Conservation (phyloP, 116 monocot genomes). For the Iris pallida region DNA sequence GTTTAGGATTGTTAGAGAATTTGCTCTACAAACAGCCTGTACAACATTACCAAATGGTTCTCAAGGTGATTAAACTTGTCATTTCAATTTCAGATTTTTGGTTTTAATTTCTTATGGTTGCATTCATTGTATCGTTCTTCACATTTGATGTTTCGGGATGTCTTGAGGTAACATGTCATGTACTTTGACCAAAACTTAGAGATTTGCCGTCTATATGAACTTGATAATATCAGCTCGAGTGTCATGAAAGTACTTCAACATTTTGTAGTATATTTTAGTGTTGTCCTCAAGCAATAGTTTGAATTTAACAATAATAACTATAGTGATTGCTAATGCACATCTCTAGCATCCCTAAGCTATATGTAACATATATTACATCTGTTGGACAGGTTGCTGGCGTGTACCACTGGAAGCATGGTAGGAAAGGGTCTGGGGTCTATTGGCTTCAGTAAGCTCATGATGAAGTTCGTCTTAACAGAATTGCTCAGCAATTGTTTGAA, state of each 20-base stretch:
- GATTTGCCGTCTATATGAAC: slow-evolving; percentile 89
- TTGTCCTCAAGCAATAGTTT: no score
- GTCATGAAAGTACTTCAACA: slow-evolving; percentile 76
- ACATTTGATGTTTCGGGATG: not conserved
- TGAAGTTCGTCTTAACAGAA: slow-evolving; percentile 70
- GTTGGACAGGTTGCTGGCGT: slow-evolving; percentile 74
- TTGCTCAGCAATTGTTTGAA: slow-evolving; percentile 86
- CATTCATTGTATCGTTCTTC: not conserved
- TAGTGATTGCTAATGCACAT: no score
- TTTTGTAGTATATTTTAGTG: not conserved
- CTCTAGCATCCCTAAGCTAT: no score
- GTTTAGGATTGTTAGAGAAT: slow-evolving; percentile 78
- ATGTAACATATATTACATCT: no score
- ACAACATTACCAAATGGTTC: slow-evolving; percentile 53
- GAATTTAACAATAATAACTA: no score
- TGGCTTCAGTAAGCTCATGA: slow-evolving; percentile 95
- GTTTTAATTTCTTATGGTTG: slow-evolving; percentile 3
- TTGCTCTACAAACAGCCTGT: slow-evolving; percentile 68
- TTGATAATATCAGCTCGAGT: slow-evolving; percentile 62
- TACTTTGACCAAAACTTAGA: slow-evolving; percentile 64
- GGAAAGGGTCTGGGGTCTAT: slow-evolving; percentile 81
- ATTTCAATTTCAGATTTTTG: not conserved
- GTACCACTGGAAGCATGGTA: slow-evolving; percentile 94
- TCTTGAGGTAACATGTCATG: not conserved
- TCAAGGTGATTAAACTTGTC: slow-evolving; percentile 58